A percentile compares a stretch with the other conserved stretches of the same genome.
Evolutionary conservation across 1,284 basidiomycete genomes (phyloP).

Genomic region (Apiotrichum akiyoshidainum): DNA sequence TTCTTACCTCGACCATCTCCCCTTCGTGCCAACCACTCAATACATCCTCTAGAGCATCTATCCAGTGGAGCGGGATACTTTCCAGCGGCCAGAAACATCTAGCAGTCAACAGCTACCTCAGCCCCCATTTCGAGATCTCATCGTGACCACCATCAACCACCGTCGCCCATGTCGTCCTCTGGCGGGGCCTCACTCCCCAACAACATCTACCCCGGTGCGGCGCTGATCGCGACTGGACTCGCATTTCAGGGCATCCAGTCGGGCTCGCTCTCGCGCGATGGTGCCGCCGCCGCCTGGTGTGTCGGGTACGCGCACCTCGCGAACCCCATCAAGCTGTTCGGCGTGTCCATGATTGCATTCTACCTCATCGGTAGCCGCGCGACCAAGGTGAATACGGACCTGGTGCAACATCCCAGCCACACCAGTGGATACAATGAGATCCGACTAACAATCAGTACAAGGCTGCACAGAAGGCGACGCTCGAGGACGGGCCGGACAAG

Average conservation of each 20-base stretch:
- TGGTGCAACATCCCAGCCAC: no score
- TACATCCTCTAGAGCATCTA: no score
- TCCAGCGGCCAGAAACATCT: no score
- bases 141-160: no score
- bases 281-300: conserved; percentile 66
- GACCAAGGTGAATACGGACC: conserved; percentile 66
- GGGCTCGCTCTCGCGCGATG: conserved; percentile 48
- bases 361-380: conserved; percentile 78
- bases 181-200: neutral
- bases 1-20: no score
- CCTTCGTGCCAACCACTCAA: no score
- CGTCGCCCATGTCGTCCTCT: no score
- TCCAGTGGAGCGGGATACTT: no score
- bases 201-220: conserved; percentile 45
- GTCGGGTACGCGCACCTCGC: conserved; percentile 59
- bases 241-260: conserved; percentile 57
- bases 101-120: no score
- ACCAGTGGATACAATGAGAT: no score
- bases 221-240: conserved; percentile 54
- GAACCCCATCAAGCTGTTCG: conserved; percentile 57
- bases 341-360: conserved; percentile 71
- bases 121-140: no score
- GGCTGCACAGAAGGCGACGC: conserved; percentile 59
- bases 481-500: conserved; percentile 74
- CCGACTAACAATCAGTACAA: conserved; percentile 47